These are phyloP conservation scores for Hygrophila difformis DNA, from an alignment of 257 asterid species.

Conservation along the genomic window DNA sequence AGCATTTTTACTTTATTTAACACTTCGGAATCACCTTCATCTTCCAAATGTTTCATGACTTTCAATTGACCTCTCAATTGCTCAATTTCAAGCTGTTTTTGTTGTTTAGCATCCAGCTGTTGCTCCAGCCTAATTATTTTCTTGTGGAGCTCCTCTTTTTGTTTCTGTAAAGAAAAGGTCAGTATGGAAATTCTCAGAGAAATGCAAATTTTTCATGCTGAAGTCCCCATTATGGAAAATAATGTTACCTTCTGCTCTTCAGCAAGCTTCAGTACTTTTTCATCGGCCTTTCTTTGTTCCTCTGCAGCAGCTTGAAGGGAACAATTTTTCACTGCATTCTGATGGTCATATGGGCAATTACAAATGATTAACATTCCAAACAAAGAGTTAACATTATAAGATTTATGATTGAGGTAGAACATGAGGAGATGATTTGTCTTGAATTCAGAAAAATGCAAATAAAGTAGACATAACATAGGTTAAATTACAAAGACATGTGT, in stretches of 20 bases:
- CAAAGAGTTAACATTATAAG: conserved; percentile 10
- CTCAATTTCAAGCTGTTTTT: too few relatives aligned
- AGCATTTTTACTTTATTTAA: too few relatives aligned
- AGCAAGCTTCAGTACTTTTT: conserved; percentile 60
- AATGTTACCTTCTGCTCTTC: conserved; percentile 74
- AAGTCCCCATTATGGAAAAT: background rate
- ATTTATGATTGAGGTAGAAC: conserved; percentile 10
- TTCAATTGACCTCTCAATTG: too few relatives aligned
- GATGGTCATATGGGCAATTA: conserved; percentile 20
- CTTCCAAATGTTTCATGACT: too few relatives aligned
- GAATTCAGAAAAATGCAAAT: conserved; percentile 8
- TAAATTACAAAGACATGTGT: conserved; percentile 18
- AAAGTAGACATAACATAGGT: conserved; percentile 5
- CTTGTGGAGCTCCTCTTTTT: too few relatives aligned
- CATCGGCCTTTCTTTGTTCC: conserved; percentile 61
- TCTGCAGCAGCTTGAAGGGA: conserved; percentile 56
- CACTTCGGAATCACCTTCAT: too few relatives aligned
- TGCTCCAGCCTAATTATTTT: too few relatives aligned
- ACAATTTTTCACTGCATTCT: conserved; percentile 69
- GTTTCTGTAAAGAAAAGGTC: too few relatives aligned
- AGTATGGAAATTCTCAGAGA: too few relatives aligned
- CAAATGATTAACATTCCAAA: conserved; percentile 5
- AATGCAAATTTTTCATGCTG: too few relatives aligned
- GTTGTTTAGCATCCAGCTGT: too few relatives aligned
- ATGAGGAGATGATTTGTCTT: background rate